Base-by-base conservation (phyloP, 2,329 filamentous ascomycete genomes). In the Monosporascus sp. region DNA sequence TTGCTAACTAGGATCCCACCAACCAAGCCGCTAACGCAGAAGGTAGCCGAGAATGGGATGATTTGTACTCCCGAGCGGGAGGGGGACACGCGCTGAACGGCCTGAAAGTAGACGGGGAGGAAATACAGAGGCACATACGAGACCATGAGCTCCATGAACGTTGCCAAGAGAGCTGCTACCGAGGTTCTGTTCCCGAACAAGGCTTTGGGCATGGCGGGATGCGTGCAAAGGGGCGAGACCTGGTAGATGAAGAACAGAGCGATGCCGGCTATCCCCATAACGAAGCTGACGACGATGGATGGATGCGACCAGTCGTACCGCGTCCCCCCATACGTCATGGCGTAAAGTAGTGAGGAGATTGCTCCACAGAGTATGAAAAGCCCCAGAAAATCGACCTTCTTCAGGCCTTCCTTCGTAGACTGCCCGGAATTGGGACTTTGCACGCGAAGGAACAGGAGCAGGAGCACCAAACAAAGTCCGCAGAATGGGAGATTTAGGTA, bases 121-220 rank as follows among this genome's bases (percentile, higher is more conserved):
- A 72, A 73, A 57, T 65, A 69, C 43, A 64, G 54, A n/a, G 65
- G 52, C 62, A 67, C 68, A 43, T 64, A 63, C 2, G 65, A 51
- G 3, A 73, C 55, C 5, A 75, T 52, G 5, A 60, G 61, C 31
- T 70, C 63, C 2, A 75, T 43, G 46, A 74, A 71, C 3, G 65
- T 69, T 8, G 68, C 44, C 1, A 63, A 44, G 48, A 68, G 70
- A 4, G 58, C 64, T 2, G 63, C 54, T 1, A 55, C 43, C 0
- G 57, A 62, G 2, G 74, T 77, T 3, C 70, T 66, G 55, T 73
- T 76, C 1, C 58, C 58, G 63, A 79, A 78, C 11, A 78, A 25
- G 9, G 17, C 17, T 20, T 20, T 7, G 9, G 43, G 43, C 43
- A 45, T 45, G 43, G 24, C 17, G 11, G 43, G 43, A 14, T 45